phyloP scores from a whole-genome alignment of 1,284 basidiomycete genomes.

The Irpex sp. region DNA sequence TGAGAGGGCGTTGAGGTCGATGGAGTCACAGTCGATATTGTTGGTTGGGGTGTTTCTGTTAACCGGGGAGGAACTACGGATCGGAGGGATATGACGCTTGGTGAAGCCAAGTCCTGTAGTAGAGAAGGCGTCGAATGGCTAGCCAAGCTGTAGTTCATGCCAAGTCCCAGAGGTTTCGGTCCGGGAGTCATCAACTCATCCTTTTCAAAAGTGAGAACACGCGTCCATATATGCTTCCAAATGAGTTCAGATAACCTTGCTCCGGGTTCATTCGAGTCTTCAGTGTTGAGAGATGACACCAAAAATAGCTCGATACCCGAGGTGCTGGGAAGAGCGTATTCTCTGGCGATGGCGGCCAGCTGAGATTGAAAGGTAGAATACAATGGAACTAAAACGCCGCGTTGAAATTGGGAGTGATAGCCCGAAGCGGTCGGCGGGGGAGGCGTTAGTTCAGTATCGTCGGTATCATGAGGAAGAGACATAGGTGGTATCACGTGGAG shows the following conservation, averaged over 20 bases:
- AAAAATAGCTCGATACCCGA: slow-evolving; percentile 75
- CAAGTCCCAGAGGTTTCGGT: slow-evolving; percentile 35
- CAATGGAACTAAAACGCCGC: slow-evolving; percentile 72
- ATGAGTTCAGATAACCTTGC: slow-evolving; percentile 77
- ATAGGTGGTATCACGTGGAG: slow-evolving; percentile 72
- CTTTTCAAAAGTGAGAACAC: slow-evolving; percentile 61
- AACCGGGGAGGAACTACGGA: slow-evolving; percentile 41
- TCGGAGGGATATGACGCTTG: slow-evolving; percentile 29
- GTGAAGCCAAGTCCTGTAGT: slow-evolving; percentile 30
- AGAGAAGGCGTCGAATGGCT: slow-evolving; percentile 40
- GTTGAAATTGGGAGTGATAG: slow-evolving; percentile 72
- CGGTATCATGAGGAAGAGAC: slow-evolving; percentile 55
- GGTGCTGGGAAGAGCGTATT: slow-evolving; percentile 80
- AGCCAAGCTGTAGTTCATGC: slow-evolving; percentile 32
- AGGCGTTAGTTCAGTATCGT: slow-evolving; percentile 41
- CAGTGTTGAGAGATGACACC: slow-evolving; percentile 36
- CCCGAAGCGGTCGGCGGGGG: slow-evolving; percentile 56
- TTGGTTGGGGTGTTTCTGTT: slow-evolving; percentile 23
- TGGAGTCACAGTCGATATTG: slow-evolving; percentile 34
- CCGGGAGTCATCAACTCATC: slow-evolving; percentile 44
- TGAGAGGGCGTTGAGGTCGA: slow-evolving; percentile 49
- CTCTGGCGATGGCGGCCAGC: slow-evolving; percentile 75
- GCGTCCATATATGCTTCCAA: slow-evolving; percentile 77
- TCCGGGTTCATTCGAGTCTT: slow-evolving; percentile 51
- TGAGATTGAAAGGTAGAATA: slow-evolving; percentile 68